phyloP scores from a whole-genome alignment of 179 eudicot genomes.

The Drosera spatulata region DNA sequence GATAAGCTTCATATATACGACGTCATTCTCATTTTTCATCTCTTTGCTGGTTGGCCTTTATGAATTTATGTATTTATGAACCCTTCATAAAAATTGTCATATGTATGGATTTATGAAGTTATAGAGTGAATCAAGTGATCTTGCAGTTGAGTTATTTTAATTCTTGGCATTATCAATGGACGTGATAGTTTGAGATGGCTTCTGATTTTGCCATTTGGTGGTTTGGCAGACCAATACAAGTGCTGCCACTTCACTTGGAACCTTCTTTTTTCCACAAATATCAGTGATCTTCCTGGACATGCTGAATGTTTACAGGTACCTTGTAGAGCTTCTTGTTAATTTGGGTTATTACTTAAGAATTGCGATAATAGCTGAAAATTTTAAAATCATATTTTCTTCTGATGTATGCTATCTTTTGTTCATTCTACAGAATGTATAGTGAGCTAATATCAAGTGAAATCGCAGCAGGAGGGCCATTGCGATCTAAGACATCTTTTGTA shows the following conservation, averaged over 20 bases:
- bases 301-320: constrained; percentile 96
- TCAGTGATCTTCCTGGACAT: constrained; percentile 85
- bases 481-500: constrained; percentile 78
- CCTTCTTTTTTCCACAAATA: constrained; percentile 83
- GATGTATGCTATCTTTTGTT: background rate
- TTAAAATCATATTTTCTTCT: background rate
- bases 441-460: constrained; percentile 86
- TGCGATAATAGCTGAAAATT: background rate
- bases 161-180: too few species aligned
- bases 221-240: constrained; percentile 86
- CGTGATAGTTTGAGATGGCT: too few species aligned
- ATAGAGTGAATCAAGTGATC: too few species aligned
- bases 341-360: background rate
- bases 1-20: too few species aligned
- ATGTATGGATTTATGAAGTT: too few species aligned
- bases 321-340: background rate
- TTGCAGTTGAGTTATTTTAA: too few species aligned
- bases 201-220: background rate
- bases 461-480: constrained; percentile 90
- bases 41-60: too few species aligned
- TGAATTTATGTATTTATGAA: too few species aligned
- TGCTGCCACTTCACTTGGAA: constrained; percentile 82
- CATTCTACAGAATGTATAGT: constrained; percentile 77
- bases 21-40: too few species aligned
- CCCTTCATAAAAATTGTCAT: too few species aligned